Evolutionary conservation across 2,329 filamentous ascomycete species (phyloP), one percentile per base, ranked within the genome.

Genomic region (Didymella keratinophila): DNA sequence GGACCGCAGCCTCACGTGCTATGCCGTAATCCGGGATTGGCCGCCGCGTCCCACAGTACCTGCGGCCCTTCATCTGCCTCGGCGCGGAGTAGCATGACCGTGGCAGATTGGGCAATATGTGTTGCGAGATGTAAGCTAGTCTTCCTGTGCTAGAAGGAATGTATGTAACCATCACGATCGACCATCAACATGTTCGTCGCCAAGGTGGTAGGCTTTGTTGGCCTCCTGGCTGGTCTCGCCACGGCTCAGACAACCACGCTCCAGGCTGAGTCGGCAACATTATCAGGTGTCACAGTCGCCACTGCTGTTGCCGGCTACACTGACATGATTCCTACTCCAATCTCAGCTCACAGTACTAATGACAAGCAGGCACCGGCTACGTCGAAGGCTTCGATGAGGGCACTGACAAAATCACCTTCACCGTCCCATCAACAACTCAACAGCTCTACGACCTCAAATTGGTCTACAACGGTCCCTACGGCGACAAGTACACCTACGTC

Each of bases 391-490:
- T 83, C 64, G 79, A 81, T 36, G 70, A 73, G 4, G 63, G 67
- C 7, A 65, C 70, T 4, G 81, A 83, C 67, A 78, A 78, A 61
- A 71, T 83, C 54, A 80, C 75, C 16, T 81, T 83, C 67, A 78
- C 67, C 18, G 61, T 83, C 36, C 71, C 71, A 49, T 75, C 73
- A 55, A 68, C 64, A 20, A 65, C 63, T 0, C 63, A 73, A 11
- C 71, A 71, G 37, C 74, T 83, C 8, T 82, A 81, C 62, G 80
- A 83, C 58, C 68, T 83, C 3, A 74, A 65, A 21, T 74, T 83
- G 43, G 69, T 78, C 43, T 81, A 80, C 60, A 80, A 79, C 25
- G 80, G 78, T 18, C 78, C 80, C 11, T 79, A 81, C 53, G 81
- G 81, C 52, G 77, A 79, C 53, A 82, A 83, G 65, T 74, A 73